A percentile compares a stretch with the other conserved stretches of the same genome.
phyloP scores from a whole-genome alignment of 2,329 filamentous ascomycete genomes.

The Elsinoe ampelina region DNA sequence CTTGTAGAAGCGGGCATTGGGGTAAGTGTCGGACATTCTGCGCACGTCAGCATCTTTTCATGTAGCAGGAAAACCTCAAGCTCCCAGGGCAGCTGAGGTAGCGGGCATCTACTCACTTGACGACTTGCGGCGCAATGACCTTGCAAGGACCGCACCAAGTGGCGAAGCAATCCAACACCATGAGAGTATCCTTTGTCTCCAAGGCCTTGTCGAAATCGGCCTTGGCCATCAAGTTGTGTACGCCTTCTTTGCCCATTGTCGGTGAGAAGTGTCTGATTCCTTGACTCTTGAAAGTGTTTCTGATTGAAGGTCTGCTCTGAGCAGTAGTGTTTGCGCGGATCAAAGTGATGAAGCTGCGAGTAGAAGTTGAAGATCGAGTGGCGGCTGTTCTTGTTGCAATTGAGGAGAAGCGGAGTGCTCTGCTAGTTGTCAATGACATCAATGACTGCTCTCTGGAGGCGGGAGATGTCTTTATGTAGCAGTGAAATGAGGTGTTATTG shows the following conservation, averaged over 20 bases:
- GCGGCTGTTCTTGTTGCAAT: constrained; percentile 16
- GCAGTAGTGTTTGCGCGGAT: constrained; percentile 12
- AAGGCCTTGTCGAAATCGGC: constrained; percentile 50
- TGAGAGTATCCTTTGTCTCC: constrained; percentile 45
- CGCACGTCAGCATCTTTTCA: constrained; percentile 17
- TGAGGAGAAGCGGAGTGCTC: constrained; percentile 11
- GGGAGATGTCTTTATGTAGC: constrained; percentile 10
- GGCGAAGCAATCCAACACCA: constrained; percentile 81
- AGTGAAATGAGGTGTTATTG: background rate
- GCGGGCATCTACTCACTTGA: constrained; percentile 42
- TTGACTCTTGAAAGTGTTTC: constrained; percentile 10
- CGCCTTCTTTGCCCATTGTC: constrained; percentile 39
- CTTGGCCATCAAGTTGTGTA: constrained; percentile 43
- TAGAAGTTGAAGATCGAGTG: background rate
- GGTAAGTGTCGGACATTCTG: constrained; percentile 52
- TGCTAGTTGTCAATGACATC: constrained; percentile 10
- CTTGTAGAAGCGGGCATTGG: constrained; percentile 68
- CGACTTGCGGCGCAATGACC: constrained; percentile 68
- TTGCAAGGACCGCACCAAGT: constrained; percentile 95
- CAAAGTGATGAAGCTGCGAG: constrained; percentile 1
- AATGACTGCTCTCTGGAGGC: constrained; percentile 10
- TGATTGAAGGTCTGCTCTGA: constrained; percentile 14
- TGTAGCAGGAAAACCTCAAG: too few relatives aligned
- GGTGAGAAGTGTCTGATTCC: constrained; percentile 30
- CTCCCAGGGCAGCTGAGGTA: background rate